Evolutionary conservation across 345 rosid species (phyloP), one percentile per base, ranked within the genome.

Genomic region (Populus euphratica): DNA sequence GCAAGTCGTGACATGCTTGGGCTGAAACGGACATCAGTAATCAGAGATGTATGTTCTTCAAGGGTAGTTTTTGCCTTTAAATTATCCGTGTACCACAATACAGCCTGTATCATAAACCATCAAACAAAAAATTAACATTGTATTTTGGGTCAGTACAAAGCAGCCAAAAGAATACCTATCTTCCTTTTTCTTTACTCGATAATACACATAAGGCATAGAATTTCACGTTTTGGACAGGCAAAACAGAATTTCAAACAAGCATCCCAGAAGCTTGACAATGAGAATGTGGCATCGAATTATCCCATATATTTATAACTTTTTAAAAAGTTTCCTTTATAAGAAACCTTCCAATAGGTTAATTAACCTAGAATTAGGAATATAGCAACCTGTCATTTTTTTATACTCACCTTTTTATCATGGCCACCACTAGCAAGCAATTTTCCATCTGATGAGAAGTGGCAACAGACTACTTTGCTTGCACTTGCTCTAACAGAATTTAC

Each of bases 401-500:
- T 31, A 76, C 84, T 80, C 77, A 90, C 99, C 93, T 92, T 95
- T 82, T 93, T 96, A 86, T 96, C 99, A 84, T 92, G 98, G 76
- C 99, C 99, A 36, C 97, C 97, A 82, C 91, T 96, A 72, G 98
- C 99, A 82, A 96, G 96, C 83, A 91, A 79, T 86, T 93, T 93
- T 31, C 99, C 99, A 82, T 96, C 97, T 8, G 98, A 93, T 54
- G 99, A 96, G 88, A 96, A 96, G 84, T 96, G 97, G 79, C 98
- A 96, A 80, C 90, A 91, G 50, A 82, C 44, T 69, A 96, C 94
- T 86, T 93, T 96, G 84, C 86, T 88, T 59, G 80, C 39, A 87
- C 99, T 95, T 72, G 99, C 99, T 78, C 87, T 91, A 49, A 88
- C 88, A 78, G 97, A 81, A 78, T 71, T 88, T 72, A 93, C 85